phyloP scores from a whole-genome alignment of 2,329 filamentous ascomycete genomes.

The Lecanicillium sp. region DNA sequence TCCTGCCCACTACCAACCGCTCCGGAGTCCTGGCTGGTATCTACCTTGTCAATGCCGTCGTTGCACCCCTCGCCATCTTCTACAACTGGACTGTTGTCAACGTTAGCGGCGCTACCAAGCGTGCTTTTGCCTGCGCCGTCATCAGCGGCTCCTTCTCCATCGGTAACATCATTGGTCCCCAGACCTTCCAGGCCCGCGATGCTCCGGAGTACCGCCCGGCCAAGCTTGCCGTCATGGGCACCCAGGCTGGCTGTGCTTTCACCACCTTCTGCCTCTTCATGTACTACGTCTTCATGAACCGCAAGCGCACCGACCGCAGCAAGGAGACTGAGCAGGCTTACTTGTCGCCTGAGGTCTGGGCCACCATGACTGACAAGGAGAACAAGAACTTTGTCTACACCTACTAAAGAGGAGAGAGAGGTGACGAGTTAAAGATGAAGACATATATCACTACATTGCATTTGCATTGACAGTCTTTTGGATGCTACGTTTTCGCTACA shows the following conservation, averaged over 20 bases:
- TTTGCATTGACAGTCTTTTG: not conserved
- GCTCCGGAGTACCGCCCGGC: conserved; percentile 45
- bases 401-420: conserved; percentile 20
- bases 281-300: conserved; percentile 45
- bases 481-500: no score
- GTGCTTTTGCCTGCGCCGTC: conserved; percentile 40
- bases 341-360: conserved; percentile 35
- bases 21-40: conserved; percentile 40
- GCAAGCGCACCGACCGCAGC: conserved; percentile 22
- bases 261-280: conserved; percentile 36
- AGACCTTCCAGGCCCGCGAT: conserved; percentile 46
- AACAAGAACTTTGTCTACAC: conserved; percentile 50
- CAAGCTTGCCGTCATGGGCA: conserved; percentile 47
- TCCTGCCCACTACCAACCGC: conserved; percentile 36
- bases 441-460: conserved; percentile 1
- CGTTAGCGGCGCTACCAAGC: conserved; percentile 43
- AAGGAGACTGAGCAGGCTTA: conserved; percentile 31
- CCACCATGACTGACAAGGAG: conserved; percentile 46
- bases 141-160: conserved; percentile 43
- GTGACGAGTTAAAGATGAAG: no score
- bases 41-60: conserved; percentile 43
- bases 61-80: conserved; percentile 36
- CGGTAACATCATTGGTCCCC: conserved; percentile 49
- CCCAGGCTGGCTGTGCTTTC: conserved; percentile 34
- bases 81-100: conserved; percentile 44